Conservation (phyloP, 2,329 filamentous ascomycete species). For the Scedosporium minutisporum region DNA sequence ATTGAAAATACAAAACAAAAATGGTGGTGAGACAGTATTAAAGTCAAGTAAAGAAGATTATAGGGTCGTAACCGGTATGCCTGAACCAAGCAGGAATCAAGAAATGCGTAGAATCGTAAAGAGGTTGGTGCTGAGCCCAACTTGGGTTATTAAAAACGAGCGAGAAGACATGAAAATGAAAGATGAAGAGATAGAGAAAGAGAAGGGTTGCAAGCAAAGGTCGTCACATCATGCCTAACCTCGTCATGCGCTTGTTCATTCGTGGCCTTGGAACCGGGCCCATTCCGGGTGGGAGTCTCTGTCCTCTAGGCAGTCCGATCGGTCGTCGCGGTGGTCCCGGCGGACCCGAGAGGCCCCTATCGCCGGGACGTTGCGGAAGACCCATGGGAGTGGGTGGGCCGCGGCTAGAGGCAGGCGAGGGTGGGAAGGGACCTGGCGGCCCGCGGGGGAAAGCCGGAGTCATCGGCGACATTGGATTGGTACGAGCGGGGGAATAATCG, state of each 20-base stretch:
- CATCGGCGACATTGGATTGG: slow-evolving; percentile 6
- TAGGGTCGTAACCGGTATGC: no score
- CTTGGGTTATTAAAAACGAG: not conserved
- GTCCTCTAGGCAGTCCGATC: slow-evolving; percentile 11
- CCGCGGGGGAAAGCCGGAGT: slow-evolving; percentile 10
- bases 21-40: not conserved
- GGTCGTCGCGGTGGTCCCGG: slow-evolving; percentile 7
- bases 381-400: slow-evolving; percentile 8
- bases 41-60: no score
- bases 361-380: slow-evolving; percentile 15
- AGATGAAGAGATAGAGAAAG: not conserved
- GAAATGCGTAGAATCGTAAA: no score
- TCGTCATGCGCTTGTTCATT: slow-evolving; percentile 55
- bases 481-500: slow-evolving; percentile 4
- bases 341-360: slow-evolving; percentile 12
- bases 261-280: slow-evolving; percentile 21
- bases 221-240: slow-evolving; percentile 45
- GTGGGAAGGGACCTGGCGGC: slow-evolving; percentile 2
- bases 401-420: slow-evolving; percentile 5
- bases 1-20: not conserved
- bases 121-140: not conserved
- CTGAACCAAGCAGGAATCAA: no score
- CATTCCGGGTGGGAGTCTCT: slow-evolving; percentile 21
- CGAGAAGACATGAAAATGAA: not conserved
- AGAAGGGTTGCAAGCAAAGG: not conserved